phyloP scores from a whole-genome alignment of 1,139 yeast genomes.

The Tardiomyces depauwii region DNA sequence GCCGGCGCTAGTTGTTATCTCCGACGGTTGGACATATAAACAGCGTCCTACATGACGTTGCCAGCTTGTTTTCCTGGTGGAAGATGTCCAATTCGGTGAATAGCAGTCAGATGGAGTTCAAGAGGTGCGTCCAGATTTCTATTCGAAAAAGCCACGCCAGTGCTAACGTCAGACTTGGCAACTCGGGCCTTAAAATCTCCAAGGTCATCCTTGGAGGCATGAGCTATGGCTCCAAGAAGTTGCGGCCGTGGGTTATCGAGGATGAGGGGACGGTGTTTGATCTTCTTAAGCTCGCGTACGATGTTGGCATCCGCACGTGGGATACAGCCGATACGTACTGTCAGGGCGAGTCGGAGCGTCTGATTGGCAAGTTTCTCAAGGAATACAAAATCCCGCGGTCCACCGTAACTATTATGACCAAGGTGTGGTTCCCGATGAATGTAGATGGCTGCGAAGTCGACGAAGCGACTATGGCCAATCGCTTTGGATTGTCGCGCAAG shows the following conservation, averaged over 20 bases:
- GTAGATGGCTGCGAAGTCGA: constrained; percentile 8
- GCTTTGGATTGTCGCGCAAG: constrained; percentile 35
- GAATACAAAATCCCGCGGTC: constrained; percentile 34
- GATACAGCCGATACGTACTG: constrained; percentile 43
- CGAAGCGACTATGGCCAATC: constrained; percentile 42
- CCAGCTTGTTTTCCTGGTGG: too few relatives aligned
- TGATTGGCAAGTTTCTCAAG: constrained; percentile 35
- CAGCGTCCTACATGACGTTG: too few relatives aligned
- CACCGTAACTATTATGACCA: constrained; percentile 37
- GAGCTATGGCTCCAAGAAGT: constrained; percentile 39
- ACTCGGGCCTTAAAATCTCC: constrained; percentile 42
- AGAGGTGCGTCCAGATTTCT: background rate
- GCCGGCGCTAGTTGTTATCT: too few relatives aligned
- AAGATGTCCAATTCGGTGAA: too few relatives aligned
- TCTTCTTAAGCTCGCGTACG: constrained; percentile 41
- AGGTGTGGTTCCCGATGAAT: constrained; percentile 21
- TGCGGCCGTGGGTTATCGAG: constrained; percentile 42
- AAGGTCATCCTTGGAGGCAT: constrained; percentile 46
- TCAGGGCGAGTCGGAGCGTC: constrained; percentile 33
- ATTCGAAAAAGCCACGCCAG: background rate
- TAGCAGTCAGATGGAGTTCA: background rate
- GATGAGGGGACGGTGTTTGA: constrained; percentile 31
- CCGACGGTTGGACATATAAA: too few relatives aligned
- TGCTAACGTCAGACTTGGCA: constrained; percentile 24
- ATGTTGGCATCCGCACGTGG: constrained; percentile 40